Evolutionary conservation across 2,329 filamentous ascomycete genomes (phyloP), one percentile per base, ranked within the genome.

Genomic region (Paecilomyces fulvus): DNA sequence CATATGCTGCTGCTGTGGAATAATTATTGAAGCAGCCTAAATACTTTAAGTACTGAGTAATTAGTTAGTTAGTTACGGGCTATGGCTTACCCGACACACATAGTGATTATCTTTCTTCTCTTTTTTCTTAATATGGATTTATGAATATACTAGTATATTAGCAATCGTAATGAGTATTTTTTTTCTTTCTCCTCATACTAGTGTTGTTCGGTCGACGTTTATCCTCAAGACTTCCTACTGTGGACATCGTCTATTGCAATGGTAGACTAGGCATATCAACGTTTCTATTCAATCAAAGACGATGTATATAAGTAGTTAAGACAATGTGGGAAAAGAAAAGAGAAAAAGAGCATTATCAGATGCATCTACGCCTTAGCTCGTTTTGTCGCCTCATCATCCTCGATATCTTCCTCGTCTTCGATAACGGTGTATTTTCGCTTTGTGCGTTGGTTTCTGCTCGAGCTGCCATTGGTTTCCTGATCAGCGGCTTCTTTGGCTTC

Each of bases 401-500:
- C 62, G 23, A 64, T 61, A 12, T 66, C 67, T 1, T 65, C 66
- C 9, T 70, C 67, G 48, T 70, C 68, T 37, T 66, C 64, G 20
- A 61, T 37, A 30, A 70, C 58, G 0, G 62, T 67, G 53, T 69
- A 67, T 57, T 70, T 72, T 50, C 70, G 61, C 61, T 71, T 72
- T 21, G 55, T 52, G 8, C 67, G 63, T 21, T 21, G 21, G 21
- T 21, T 21, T 21, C 21, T 21, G 56, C 64, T 57, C 14, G 60
- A 58, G 48, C 59, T 58, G 17, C 60, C 55, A 28, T 56, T 43
- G 52, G 52, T 52, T 58, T 61, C 54, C 30, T 61, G 14, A n/a
- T 25, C 48, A 11, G 37, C 33, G 54, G 30, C 60, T 60, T 46
- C 60, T 51, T 64, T 64, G 14, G 59, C 56, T 5, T 54, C 59